These are phyloP conservation scores for Rhizopus sp. DNA, from an alignment of 371 early-diverging fungal genomes.

Conservation along the genomic window DNA sequence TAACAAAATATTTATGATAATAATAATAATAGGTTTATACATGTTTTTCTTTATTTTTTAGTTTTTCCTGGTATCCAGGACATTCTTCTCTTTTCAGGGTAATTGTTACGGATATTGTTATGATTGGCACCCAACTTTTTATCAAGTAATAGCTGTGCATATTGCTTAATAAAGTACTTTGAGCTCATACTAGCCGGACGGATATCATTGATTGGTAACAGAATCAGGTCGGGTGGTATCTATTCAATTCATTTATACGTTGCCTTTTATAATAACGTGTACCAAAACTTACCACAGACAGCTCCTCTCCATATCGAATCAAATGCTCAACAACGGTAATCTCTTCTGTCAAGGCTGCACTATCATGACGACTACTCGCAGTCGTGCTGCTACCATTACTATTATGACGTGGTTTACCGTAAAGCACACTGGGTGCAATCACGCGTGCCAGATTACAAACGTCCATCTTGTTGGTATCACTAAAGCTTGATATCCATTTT, in stretches of 20 bases:
- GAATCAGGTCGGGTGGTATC: slow-evolving; percentile 21
- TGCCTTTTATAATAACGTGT: neutral
- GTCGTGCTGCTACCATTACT: slow-evolving; percentile 13
- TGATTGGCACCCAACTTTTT: neutral
- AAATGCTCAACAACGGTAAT: slow-evolving; percentile 78
- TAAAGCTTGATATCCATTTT: slow-evolving; percentile 75
- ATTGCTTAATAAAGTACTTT: slow-evolving; percentile 18
- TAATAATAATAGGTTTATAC: too few species aligned
- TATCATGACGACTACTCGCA: slow-evolving; percentile 59
- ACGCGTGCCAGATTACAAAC: slow-evolving; percentile 88
- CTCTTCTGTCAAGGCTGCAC: slow-evolving; percentile 41
- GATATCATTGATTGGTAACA: slow-evolving; percentile 17
- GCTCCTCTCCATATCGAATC: slow-evolving; percentile 67
- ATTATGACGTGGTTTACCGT: slow-evolving; percentile 15
- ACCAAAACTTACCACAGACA: slow-evolving; percentile 59
- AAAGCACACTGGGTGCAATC: slow-evolving; percentile 91
- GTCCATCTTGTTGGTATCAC: slow-evolving; percentile 85
- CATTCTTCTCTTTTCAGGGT: slow-evolving; percentile 14
- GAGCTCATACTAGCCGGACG: slow-evolving; percentile 14
- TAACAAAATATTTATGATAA: too few species aligned
- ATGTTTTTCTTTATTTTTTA: neutral
- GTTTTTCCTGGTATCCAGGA: slow-evolving; percentile 22
- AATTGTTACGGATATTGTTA: slow-evolving; percentile 6
- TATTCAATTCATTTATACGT: slow-evolving; percentile 1
- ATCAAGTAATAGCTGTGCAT: slow-evolving; percentile 13